phyloP scores from a whole-genome alignment of 768 basidiomycete species.

The Suillus spraguei region DNA sequence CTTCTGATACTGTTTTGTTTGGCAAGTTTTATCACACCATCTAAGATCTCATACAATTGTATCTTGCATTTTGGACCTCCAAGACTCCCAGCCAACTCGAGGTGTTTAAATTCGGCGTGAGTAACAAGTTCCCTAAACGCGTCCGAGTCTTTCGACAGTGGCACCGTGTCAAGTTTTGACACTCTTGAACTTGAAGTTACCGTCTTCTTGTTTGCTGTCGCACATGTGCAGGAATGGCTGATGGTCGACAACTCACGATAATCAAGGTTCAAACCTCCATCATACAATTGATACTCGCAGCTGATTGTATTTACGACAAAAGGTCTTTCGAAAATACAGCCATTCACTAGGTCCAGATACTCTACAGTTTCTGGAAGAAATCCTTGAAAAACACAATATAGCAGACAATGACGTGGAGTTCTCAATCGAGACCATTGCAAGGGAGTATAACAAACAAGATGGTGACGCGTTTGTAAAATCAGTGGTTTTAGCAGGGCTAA shows the following conservation, averaged over 20 bases:
- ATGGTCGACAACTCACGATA: conserved; percentile 41
- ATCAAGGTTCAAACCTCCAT: conserved; percentile 40
- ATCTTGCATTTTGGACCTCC: background rate
- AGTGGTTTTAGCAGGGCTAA: background rate
- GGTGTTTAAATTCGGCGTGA: background rate
- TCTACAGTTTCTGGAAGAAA: conserved; percentile 67
- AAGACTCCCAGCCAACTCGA: background rate
- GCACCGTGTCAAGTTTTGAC: background rate
- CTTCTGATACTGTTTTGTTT: background rate
- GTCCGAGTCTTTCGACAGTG: background rate
- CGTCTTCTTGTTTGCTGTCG: no score
- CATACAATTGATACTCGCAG: conserved; percentile 5
- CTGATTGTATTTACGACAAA: conserved; percentile 3
- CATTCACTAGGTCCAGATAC: conserved; percentile 85
- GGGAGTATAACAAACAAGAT: conserved; percentile 90
- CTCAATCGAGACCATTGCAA: conserved; percentile 78
- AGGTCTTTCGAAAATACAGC: conserved; percentile 89
- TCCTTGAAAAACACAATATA: conserved; percentile 74
- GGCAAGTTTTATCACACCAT: background rate
- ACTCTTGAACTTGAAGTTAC: background rate
- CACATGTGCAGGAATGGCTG: conserved; percentile 33
- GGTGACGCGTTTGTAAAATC: conserved; percentile 43
- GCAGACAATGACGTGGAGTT: conserved; percentile 67
- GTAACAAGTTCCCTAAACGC: background rate
- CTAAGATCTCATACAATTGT: background rate